Conservation (phyloP, 352 stramenopile genomes). For the Phytopythium delawarense region DNA sequence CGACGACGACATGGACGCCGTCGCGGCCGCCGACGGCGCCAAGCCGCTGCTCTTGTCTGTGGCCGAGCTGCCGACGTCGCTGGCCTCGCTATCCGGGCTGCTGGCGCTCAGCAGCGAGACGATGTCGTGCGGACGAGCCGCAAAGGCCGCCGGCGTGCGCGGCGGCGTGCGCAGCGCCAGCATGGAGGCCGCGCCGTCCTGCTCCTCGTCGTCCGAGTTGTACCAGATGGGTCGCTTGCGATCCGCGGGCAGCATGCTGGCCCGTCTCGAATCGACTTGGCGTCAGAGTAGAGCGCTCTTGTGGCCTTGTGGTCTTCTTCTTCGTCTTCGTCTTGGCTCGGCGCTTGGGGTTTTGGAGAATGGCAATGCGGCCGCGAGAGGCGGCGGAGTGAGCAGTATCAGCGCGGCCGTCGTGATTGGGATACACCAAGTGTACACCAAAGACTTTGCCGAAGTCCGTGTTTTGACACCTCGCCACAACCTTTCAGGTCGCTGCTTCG, state of each 20-base stretch:
- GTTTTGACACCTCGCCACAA: slow-evolving; percentile 5
- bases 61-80: slow-evolving; percentile 27
- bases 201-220: slow-evolving; percentile 11
- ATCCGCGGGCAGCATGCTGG: neutral
- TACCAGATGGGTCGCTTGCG: slow-evolving; percentile 23
- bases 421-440: slow-evolving; percentile 29
- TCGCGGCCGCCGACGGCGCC: slow-evolving; percentile 4
- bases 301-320: neutral
- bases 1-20: neutral
- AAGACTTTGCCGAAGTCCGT: neutral
- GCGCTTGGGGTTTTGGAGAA: slow-evolving; percentile 24
- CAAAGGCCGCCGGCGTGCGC: neutral
- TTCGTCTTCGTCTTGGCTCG: slow-evolving; percentile 11
- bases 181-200: slow-evolving; percentile 6
- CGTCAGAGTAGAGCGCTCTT: slow-evolving; percentile 4
- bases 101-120: slow-evolving; percentile 27
- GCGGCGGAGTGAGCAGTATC: slow-evolving; percentile 5
- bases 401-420: slow-evolving; percentile 7
- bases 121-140: slow-evolving; percentile 8
- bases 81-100: slow-evolving; percentile 17
- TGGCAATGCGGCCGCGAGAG: slow-evolving; percentile 9
- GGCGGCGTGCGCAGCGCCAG: slow-evolving; percentile 22
- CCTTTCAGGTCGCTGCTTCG: neutral
- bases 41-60: slow-evolving; percentile 24
- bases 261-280: neutral